phyloP scores from a whole-genome alignment of 257 asterid species.

The Scutellaria galericulata region DNA sequence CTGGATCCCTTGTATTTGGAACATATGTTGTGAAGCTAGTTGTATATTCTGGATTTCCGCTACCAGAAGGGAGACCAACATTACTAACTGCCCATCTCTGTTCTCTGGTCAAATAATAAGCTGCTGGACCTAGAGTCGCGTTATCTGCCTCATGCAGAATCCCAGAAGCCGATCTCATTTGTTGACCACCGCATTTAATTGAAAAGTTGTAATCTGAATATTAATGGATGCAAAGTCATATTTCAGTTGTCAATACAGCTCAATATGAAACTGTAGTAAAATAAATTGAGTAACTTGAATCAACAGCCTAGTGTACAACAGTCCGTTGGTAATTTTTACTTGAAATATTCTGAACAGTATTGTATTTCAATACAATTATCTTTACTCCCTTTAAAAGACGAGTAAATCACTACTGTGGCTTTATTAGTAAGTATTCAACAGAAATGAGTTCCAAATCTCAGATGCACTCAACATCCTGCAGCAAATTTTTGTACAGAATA shows the following conservation, averaged over 20 bases:
- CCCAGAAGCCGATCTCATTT: slow-evolving; percentile 44
- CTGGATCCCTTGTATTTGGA: slow-evolving; percentile 61
- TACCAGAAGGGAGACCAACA: slow-evolving; percentile 64
- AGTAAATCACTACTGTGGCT: not conserved
- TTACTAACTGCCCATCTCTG: slow-evolving; percentile 87
- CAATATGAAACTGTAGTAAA: not conserved
- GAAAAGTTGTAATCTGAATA: slow-evolving; percentile 71
- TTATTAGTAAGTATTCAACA: too few relatives aligned
- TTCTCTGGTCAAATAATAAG: slow-evolving; percentile 50
- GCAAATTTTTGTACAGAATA: not conserved
- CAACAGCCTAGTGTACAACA: not conserved
- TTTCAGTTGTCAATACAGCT: not conserved
- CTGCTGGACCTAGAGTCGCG: slow-evolving; percentile 71
- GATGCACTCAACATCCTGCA: too few relatives aligned
- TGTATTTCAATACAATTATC: not conserved
- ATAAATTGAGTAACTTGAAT: not conserved
- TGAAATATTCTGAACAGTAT: not conserved
- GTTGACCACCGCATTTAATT: slow-evolving; percentile 73
- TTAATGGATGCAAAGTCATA: not conserved
- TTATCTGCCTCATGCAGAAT: slow-evolving; percentile 56
- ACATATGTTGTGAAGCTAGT: slow-evolving; percentile 36
- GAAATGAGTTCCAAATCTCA: too few relatives aligned
- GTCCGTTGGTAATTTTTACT: not conserved
- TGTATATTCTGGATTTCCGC: slow-evolving; percentile 44
- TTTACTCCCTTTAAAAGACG: not conserved